Conservation (phyloP, 345 rosid species). For the Stellera chamaejasme region DNA sequence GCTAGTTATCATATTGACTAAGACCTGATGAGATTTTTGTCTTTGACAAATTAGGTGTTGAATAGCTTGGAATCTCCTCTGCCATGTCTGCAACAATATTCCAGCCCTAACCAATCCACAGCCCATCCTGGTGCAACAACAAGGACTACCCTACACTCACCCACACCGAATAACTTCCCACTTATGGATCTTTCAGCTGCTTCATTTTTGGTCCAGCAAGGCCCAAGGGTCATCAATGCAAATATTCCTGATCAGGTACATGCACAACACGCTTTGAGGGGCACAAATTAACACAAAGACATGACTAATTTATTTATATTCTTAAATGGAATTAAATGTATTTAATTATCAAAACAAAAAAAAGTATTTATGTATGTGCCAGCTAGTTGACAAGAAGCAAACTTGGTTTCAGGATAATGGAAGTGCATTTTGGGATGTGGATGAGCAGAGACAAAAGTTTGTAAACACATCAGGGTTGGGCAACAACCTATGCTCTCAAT, state of each 20-base stretch:
- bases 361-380: no score
- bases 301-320: no score
- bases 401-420: constrained; percentile 31
- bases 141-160: constrained; percentile 14
- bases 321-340: no score
- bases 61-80: constrained; percentile 17
- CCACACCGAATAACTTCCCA: constrained; percentile 22
- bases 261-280: no score
- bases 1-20: constrained; percentile 1
- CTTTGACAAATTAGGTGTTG: constrained; percentile 30
- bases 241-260: no score
- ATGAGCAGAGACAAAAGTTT: constrained; percentile 40
- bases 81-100: constrained; percentile 23
- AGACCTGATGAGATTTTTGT: constrained; percentile 27
- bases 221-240: constrained; percentile 9
- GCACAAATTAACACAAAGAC: no score
- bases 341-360: no score
- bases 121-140: constrained; percentile 33
- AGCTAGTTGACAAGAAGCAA: no score
- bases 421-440: constrained; percentile 40
- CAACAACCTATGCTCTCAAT: constrained; percentile 41
- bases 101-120: constrained; percentile 23
- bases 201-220: constrained; percentile 24
- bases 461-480: constrained; percentile 35
- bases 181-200: constrained; percentile 19